Conservation (phyloP, 2,329 filamentous ascomycete genomes). For the Arthrinium phaeospermum region DNA sequence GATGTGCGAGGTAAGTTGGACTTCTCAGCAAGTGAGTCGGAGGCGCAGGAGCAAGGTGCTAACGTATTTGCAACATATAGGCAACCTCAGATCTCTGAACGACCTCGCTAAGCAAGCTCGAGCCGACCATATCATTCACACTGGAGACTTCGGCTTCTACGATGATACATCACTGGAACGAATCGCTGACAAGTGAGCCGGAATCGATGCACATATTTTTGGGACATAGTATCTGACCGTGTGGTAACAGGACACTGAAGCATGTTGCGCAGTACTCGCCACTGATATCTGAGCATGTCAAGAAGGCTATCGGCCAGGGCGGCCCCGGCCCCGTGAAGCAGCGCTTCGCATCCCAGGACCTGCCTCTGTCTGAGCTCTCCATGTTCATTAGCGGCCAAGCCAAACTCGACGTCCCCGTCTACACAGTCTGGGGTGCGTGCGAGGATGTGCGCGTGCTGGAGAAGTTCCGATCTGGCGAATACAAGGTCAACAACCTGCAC, state of each 20-base stretch:
- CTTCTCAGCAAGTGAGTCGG: neutral
- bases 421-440: conserved; percentile 98
- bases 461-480: conserved; percentile 96
- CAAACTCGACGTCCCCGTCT: conserved; percentile 94
- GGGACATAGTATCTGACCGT: conserved; percentile 26
- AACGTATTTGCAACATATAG: conserved; percentile 52
- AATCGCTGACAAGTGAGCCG: conserved; percentile 92
- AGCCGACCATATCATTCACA: conserved; percentile 98
- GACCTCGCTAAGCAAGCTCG: conserved; percentile 93
- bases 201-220: conserved; percentile 7
- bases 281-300: conserved; percentile 79
- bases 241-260: conserved; percentile 77
- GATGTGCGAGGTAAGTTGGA: conserved; percentile 69
- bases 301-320: conserved; percentile 69
- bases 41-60: neutral
- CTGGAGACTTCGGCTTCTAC: conserved; percentile 98
- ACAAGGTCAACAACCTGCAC: conserved; percentile 96
- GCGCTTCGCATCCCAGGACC: conserved; percentile 79
- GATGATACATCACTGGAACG: conserved; percentile 94
- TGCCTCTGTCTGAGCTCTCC: conserved; percentile 91
- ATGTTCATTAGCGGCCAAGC: conserved; percentile 86
- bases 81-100: conserved; percentile 93
- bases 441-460: conserved; percentile 97
- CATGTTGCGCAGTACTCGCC: conserved; percentile 99
- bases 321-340: conserved; percentile 83